A percentile compares a stretch with the other conserved stretches of the same genome.
phyloP scores from a whole-genome alignment of 169 alveolate species.

The Neospora caninum region DNA sequence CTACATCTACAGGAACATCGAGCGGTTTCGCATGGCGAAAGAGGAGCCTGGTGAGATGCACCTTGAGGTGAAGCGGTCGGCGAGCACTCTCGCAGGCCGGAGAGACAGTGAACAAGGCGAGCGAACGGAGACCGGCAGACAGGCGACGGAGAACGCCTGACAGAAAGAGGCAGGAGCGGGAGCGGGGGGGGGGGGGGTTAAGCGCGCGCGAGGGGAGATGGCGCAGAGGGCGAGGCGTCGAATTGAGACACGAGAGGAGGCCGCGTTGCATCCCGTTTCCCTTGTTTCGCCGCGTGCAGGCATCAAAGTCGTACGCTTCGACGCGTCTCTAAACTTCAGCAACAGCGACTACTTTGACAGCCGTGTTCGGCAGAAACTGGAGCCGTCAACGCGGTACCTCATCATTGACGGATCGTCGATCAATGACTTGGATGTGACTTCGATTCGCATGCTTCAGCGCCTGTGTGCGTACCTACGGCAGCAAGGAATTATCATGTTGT shows the following conservation, averaged over 20 bases:
- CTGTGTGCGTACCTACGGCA: slow-evolving; percentile 43
- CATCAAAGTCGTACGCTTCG: slow-evolving; percentile 70
- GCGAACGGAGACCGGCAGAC: too few relatives aligned
- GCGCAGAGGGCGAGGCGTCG: too few relatives aligned
- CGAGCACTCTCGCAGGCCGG: not conserved
- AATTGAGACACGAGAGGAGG: too few relatives aligned
- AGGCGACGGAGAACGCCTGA: too few relatives aligned
- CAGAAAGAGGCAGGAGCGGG: too few relatives aligned
- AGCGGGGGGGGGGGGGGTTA: too few relatives aligned
- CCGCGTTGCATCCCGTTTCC: too few relatives aligned
- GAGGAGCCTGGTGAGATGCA: slow-evolving; percentile 64
- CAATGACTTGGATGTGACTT: slow-evolving; percentile 70
- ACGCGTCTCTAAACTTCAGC: slow-evolving; percentile 73
- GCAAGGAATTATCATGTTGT: slow-evolving; percentile 40
- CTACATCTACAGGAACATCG: slow-evolving; percentile 66
- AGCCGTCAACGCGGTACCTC: slow-evolving; percentile 51
- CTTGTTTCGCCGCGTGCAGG: slow-evolving; percentile 30
- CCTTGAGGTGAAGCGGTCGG: not conserved
- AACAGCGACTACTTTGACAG: slow-evolving; percentile 69
- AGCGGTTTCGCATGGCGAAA: slow-evolving; percentile 67
- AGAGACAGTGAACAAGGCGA: not conserved
- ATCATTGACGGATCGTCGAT: slow-evolving; percentile 69
- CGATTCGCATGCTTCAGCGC: slow-evolving; percentile 71
- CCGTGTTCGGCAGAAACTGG: slow-evolving; percentile 44
- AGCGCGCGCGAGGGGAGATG: too few relatives aligned